Conservation (phyloP, 2,329 filamentous ascomycete genomes). For the Botrytis galanthina region DNA sequence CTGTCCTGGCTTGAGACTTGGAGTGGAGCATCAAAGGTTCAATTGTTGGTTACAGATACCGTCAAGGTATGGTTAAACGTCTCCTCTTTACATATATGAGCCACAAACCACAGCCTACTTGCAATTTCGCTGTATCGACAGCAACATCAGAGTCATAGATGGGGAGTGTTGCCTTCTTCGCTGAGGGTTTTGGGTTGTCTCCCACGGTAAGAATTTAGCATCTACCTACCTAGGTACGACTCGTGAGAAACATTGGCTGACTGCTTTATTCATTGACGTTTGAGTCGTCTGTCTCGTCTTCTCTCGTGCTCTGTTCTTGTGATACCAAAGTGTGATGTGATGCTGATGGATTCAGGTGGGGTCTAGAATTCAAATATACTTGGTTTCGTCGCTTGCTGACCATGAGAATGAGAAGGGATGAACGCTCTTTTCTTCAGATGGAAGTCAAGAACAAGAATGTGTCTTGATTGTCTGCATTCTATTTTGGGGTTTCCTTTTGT, state of each 20-base stretch:
- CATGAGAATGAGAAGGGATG: slow-evolving; percentile 2
- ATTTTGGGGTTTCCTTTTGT: neutral
- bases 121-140: neutral
- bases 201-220: neutral
- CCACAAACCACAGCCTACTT: slow-evolving; percentile 12
- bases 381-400: neutral
- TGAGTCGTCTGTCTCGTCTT: neutral
- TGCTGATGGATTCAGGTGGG: neutral
- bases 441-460: neutral
- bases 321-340: slow-evolving; percentile 1
- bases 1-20: neutral
- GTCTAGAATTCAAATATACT: neutral
- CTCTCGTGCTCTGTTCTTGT: slow-evolving; percentile 14
- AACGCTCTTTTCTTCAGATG: neutral
- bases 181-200: neutral
- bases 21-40: neutral
- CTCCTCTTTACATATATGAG: neutral
- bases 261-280: neutral
- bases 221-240: neutral
- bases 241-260: neutral
- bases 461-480: neutral
- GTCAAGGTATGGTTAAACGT: neutral
- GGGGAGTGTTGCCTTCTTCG: neutral
- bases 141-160: slow-evolving; percentile 8
- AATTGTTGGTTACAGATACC: neutral